Base-by-base conservation (phyloP, 2,329 filamentous ascomycete genomes). In the Zymoseptoria ardabiliae region DNA sequence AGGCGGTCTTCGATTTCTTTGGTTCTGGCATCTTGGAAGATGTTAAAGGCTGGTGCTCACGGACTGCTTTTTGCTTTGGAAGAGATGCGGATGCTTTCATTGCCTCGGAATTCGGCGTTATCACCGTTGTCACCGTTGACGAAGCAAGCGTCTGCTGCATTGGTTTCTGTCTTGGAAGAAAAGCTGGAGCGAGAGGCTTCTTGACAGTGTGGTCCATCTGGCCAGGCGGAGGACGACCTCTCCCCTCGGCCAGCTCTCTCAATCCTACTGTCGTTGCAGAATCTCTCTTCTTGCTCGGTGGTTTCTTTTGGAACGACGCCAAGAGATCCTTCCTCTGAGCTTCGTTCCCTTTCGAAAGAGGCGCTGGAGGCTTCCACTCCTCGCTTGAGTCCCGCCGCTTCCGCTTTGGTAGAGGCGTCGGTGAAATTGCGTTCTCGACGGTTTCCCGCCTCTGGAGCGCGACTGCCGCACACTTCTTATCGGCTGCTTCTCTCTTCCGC, bases 121-220 rank as follows among this genome's bases (percentile, higher is more conserved):
- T n/a, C 17, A 2, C 4, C 0, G 4, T 45, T 6, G 17, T n/a
- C 17, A 2, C 4, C 0, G 4, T 45, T 6, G 17, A 2, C 11
- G 17, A n/a, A n/a, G 4, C 13, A n/a, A 7, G 35, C 11, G 35
- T n/a, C 17, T 45, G 13, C 35, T 17, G 35, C 17, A 45, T 6
- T n/a, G 35, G 17, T n/a, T n/a, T 45, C 35, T n/a, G 17, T n/a
- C 6, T 45, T 45, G 13, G 5, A 17, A 45, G 35, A n/a, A 13
- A 17, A 5, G 35, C 11, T 45, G 35, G 17, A 17, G 13, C n/a
- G 13, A n/a, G 11, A 17, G 4, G 4, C 35, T 13, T 7, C 11
- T n/a, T n/a, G 13, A 45, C 35, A n/a, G 4, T 17, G 13, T 45
- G 4, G 3, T 45, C 35, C 25, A 8, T 28, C 8, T 9, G 25